phyloP scores from a whole-genome alignment of 805 yeast species.

The Suhomyces tanzawaensis region DNA sequence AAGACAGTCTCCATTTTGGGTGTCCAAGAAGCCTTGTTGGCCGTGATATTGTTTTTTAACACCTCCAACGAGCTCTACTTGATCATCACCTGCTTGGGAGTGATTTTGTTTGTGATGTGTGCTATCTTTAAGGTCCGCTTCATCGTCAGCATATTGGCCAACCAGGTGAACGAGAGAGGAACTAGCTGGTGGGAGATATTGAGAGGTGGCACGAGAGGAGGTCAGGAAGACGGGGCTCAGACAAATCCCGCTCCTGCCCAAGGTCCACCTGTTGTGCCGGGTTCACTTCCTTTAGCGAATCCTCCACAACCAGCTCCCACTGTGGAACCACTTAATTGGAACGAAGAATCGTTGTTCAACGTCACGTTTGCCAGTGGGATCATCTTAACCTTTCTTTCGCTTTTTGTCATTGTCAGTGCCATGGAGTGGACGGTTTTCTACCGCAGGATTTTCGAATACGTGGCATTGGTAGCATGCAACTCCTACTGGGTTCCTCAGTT shows the following conservation, averaged over 20 bases:
- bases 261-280: neutral
- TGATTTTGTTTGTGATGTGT: conserved; percentile 65
- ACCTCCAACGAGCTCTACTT: conserved; percentile 61
- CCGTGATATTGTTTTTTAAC: conserved; percentile 59
- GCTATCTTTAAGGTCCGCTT: conserved; percentile 75
- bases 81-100: conserved; percentile 66
- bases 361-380: conserved; percentile 27
- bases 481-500: conserved; percentile 91
- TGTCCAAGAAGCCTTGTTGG: conserved; percentile 69
- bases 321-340: conserved; percentile 10
- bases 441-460: conserved; percentile 57
- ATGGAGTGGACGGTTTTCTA: conserved; percentile 60
- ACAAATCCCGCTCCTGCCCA: conserved; percentile 8
- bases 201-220: conserved; percentile 52
- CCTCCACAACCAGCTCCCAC: conserved; percentile 29
- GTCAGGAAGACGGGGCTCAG: conserved; percentile 17
- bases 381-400: conserved; percentile 26
- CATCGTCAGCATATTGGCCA: conserved; percentile 60
- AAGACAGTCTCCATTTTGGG: conserved; percentile 57
- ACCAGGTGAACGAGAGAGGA: conserved; percentile 71
- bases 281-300: conserved; percentile 18
- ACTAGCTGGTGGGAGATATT: conserved; percentile 65
- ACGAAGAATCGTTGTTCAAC: conserved; percentile 22
- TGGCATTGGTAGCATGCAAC: conserved; percentile 49
- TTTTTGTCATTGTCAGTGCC: conserved; percentile 54